Evolutionary conservation across 768 basidiomycete genomes (phyloP), one percentile per base, ranked within the genome.

Genomic region (Tylopilus felleus): DNA sequence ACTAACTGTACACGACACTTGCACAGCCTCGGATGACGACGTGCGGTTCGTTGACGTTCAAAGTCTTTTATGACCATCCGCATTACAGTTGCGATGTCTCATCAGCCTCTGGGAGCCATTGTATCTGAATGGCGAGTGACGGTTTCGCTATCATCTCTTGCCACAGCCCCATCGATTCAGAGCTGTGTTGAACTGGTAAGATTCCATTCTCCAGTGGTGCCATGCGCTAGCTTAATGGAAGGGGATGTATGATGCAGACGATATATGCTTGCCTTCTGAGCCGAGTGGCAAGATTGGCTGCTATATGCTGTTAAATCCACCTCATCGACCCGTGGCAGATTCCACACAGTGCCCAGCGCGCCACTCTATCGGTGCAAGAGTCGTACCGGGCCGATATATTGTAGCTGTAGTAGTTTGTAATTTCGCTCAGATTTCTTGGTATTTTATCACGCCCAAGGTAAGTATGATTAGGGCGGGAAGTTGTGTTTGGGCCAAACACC

Each of bases 401-500:
- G 50, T 57, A 58, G 55, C 46, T 21, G 33, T 55, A 47, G 52
- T 59, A 59, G 39, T 44, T 35, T 2, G 38, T 13, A 51, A 49
- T 51, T 61, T 58, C 36, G 54, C 54, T 50, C 52, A 51, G 46
- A 60, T 60, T 59, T 46, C 29, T 4, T 49, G 40, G 10, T 40
- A 51, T 53, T 49, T 41, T 47, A 39, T 36, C 36, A 23, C 52
- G 44, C 52, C 47, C 65, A 49, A 66, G 67, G 67, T 66, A 66
- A 55, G 65, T 69, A 13, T 33, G 49, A 57, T 64, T 33, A 55
- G 62, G 62, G 63, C 58, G 48, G 57, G 52, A 40, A 27, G 49
- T 54, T 62, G 52, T 67, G 44, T 67, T 67, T 70, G 57, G 55
- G 42, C 66, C 66, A 70, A 67, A 70, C 58, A 67, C 60, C 68